A percentile compares a stretch with the other conserved stretches of the same genome.
Evolutionary conservation across 768 basidiomycete species (phyloP).

Genomic region (Amanita polypyramis): DNA sequence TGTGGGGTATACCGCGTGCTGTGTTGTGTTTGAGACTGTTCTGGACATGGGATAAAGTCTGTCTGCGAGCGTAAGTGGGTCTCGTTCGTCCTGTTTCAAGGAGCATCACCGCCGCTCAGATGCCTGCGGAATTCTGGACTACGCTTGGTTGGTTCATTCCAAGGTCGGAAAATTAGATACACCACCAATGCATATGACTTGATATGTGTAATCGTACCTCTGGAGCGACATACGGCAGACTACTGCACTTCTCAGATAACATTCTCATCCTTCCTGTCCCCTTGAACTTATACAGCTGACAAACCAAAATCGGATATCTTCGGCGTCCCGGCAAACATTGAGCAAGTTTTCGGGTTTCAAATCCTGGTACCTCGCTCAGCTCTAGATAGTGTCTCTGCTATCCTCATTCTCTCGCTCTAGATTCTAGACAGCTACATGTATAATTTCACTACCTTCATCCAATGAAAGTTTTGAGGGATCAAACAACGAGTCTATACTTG

Average conservation of each 20-base stretch:
- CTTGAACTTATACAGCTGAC: conserved; percentile 80
- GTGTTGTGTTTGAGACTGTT: conserved; percentile 78
- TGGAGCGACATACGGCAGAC: conserved; percentile 89
- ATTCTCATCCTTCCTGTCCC: conserved; percentile 64
- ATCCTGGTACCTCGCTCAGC: too few species aligned
- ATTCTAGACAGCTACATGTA: too few species aligned
- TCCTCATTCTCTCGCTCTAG: too few species aligned
- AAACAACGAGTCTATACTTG: too few species aligned
- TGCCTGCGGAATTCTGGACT: conserved; percentile 78
- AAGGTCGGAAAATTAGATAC: conserved; percentile 33
- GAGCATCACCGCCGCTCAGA: conserved; percentile 56
- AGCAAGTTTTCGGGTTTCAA: conserved; percentile 96
- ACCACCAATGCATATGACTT: too few species aligned
- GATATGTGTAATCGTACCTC: conserved; percentile 42
- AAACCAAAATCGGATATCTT: conserved; percentile 97
- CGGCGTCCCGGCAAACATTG: conserved; percentile 68
- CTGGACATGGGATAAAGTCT: conserved; percentile 11
- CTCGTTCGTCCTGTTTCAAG: conserved; percentile 63
- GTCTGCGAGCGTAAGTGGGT: conserved; percentile 48
- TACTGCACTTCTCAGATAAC: conserved; percentile 81
- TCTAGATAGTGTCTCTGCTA: too few species aligned
- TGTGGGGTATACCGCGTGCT: conserved; percentile 65
- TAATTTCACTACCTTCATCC: too few species aligned
- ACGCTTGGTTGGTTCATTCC: conserved; percentile 84
- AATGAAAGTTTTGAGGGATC: too few species aligned